Evolutionary conservation across 129 eudicot genomes (phyloP), one percentile per base, ranked within the genome.

Genomic region (Erigeron canadensis): DNA sequence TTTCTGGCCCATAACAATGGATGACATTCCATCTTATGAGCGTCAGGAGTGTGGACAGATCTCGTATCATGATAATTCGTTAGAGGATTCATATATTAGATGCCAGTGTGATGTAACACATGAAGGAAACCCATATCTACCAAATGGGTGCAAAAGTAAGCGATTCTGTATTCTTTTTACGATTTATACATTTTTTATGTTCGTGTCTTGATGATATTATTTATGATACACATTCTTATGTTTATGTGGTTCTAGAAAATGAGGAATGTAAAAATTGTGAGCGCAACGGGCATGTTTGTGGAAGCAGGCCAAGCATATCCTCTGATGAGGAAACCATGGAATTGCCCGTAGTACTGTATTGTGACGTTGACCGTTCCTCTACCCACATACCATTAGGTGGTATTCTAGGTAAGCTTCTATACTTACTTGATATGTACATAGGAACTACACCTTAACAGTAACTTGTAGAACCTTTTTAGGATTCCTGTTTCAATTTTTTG

Each of bases 91-190:
- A n/a, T 9, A 23, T 46, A 7, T 6, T 13, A 13, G 17, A 13
- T 73, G 77, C 47, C 7, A 39, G 4, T 73, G 77, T 48, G 17
- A 38, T 34, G 1, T 12, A 8, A n/a, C 21, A 6, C 18, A 37
- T 23, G 70, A 12, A 46, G 77, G 77, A 18, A 73, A 73, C 44
- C 77, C 77, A 45, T 73, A 59, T 43, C 44, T 73, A 61, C 60
- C 40, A 39, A 28, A 38, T 47, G 40, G 59, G 7, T 73, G 77
- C 61, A 12, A 45, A 60, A 43, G 77, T 73, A 61, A 7, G 41
- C 40, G 22, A 23, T 37, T 15, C n/a, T 12, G 17, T 60, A 13
- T 34, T 60, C 4, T 60, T 34, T 23, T 15, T 51, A 51, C 3
- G n/a, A 48, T 2, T 11, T 10, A 28, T 28, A 28, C 6, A 4